Base-by-base conservation (phyloP, 306 rosid genomes). In the Abrus precatorius region DNA sequence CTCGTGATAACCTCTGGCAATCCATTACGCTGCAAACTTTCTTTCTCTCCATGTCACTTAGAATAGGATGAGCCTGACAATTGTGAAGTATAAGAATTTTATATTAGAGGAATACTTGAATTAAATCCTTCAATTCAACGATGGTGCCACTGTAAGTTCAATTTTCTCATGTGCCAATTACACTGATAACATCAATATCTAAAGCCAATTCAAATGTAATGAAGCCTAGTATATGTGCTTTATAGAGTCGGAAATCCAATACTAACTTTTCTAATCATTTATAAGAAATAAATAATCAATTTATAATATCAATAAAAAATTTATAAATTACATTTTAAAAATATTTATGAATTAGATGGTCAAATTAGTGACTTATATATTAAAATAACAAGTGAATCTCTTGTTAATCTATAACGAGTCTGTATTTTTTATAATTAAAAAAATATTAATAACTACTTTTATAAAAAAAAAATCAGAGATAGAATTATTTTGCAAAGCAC, bases 1-100 rank as follows among this genome's bases (percentile, higher is more conserved):
- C 97, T 36, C 94, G 84, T 0, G 99, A 96, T 70, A 96, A 74
- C 80, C 88, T 96, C 87, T 92, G 98, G 77, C 94, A 96, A 76
- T 96, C 97, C 98, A 96, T 92, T 77, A 92, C 76, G 78, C 97
- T 88, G 84, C 99, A 96, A 1, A 88, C 94, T 82, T 90, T 96
- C 92, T 96, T 93, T 79, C 89, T 93, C 77, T 96, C 99, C 85
- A 82, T 79, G 53, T 96, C 99, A 77, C 95, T 90, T 53, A 93
- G 79, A 70, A 72, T 64, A 6, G 98, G 97, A 89, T 95, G 99
- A 78, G 94, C 96, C 99, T 95, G 85, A 61, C 9, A 74, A 57
- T 59, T 49, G 45, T 1, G 7, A 72, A 20, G 43, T 9, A 20
- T 28, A 32, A 27, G 12, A 33, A 13, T 3, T 64, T 43, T 36